A percentile compares a stretch with the other conserved stretches of the same genome.
phyloP scores from a whole-genome alignment of 768 basidiomycete genomes.

The Lactarius evosmus region DNA sequence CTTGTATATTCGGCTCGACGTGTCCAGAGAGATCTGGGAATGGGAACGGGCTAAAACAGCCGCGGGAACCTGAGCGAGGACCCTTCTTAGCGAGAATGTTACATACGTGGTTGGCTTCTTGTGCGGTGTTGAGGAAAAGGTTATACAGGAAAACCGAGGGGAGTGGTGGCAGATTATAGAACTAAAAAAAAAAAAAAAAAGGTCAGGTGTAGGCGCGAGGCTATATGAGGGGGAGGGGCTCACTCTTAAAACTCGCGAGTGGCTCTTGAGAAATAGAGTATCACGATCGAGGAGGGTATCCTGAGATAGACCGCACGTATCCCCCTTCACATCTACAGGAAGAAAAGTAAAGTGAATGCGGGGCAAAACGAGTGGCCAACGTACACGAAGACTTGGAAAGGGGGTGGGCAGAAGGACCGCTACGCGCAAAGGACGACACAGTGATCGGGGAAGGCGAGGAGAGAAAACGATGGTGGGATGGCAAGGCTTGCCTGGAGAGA shows the following conservation, averaged over 20 bases:
- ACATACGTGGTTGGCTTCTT: slow-evolving; percentile 9
- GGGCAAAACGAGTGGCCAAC: background rate
- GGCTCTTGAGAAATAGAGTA: slow-evolving; percentile 14
- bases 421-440: background rate
- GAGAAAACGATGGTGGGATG: background rate
- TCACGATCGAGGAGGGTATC: slow-evolving; percentile 1
- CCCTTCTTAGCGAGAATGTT: background rate
- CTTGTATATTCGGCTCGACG: slow-evolving; percentile 31
- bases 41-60: slow-evolving; percentile 11
- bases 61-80: slow-evolving; percentile 1
- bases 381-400: background rate
- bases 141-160: slow-evolving; percentile 39
- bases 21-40: slow-evolving; percentile 50
- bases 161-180: slow-evolving; percentile 41
- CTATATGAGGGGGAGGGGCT: background rate
- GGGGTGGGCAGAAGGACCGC: background rate
- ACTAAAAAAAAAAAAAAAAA: slow-evolving; percentile 34
- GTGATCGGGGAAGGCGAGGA: background rate
- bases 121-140: slow-evolving; percentile 39
- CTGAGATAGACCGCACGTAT: background rate
- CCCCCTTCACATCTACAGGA: background rate
- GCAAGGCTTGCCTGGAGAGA: background rate
- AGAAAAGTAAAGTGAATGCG: background rate
- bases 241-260: slow-evolving; percentile 21
- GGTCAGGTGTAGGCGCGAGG: background rate